Conservation (phyloP, 2,329 filamentous ascomycete species). For the Sclerotinia spermophila region DNA sequence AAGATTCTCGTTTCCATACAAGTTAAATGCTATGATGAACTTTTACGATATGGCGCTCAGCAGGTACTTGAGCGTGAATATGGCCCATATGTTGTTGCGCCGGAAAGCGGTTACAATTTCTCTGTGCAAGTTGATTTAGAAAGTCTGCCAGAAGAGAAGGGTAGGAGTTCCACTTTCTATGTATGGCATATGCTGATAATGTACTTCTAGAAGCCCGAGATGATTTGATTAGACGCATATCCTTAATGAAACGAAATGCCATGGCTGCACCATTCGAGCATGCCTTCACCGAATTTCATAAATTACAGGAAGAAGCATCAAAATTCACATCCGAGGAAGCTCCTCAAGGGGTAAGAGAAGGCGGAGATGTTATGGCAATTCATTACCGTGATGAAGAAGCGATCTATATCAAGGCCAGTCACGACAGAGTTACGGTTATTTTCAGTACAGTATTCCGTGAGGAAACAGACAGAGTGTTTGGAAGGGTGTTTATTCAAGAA, state of each 20-base stretch:
- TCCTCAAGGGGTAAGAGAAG: conserved; percentile 83
- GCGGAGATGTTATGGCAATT: conserved; percentile 90
- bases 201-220: conserved; percentile 64
- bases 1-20: conserved; percentile 93
- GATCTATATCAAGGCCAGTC: conserved; percentile 96
- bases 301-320: conserved; percentile 80
- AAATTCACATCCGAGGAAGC: conserved; percentile 93
- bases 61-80: conserved; percentile 92
- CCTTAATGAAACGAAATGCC: conserved; percentile 92
- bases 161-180: conserved; percentile 40
- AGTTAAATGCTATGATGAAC: conserved; percentile 90
- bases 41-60: conserved; percentile 89
- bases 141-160: conserved; percentile 74
- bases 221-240: conserved; percentile 80
- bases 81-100: conserved; percentile 79
- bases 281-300: conserved; percentile 89
- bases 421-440: conserved; percentile 96
- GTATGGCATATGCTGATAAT: conserved; percentile 15
- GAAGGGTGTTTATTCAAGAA: conserved; percentile 97
- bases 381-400: conserved; percentile 99
- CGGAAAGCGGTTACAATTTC: conserved; percentile 94
- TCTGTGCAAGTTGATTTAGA: conserved; percentile 88
- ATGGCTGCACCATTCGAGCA: conserved; percentile 99
- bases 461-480: conserved; percentile 95
- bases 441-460: conserved; percentile 98